phyloP scores from a whole-genome alignment of 2,329 filamentous ascomycete species.

The Sclerotinia trifoliorum region DNA sequence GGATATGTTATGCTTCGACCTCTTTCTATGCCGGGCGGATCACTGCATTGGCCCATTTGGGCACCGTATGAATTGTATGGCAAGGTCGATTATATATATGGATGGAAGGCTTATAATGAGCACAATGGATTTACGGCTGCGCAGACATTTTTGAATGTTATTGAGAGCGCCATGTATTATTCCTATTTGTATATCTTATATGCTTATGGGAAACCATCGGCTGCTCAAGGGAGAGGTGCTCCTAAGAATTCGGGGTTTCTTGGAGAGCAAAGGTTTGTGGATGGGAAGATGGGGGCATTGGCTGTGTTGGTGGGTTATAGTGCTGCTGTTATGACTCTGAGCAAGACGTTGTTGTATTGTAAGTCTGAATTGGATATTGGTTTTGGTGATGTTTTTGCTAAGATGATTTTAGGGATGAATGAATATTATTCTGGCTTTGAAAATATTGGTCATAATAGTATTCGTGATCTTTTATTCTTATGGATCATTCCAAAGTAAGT shows the following conservation, averaged over 20 bases:
- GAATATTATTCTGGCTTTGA: slow-evolving; percentile 60
- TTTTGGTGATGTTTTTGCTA: slow-evolving; percentile 4
- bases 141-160: slow-evolving; percentile 57
- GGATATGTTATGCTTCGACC: slow-evolving; percentile 65
- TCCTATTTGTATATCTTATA: slow-evolving; percentile 58
- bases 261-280: slow-evolving; percentile 50
- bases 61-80: slow-evolving; percentile 66
- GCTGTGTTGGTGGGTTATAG: slow-evolving; percentile 59
- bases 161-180: slow-evolving; percentile 59
- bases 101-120: slow-evolving; percentile 59
- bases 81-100: slow-evolving; percentile 64
- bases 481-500: slow-evolving; percentile 68
- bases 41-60: slow-evolving; percentile 61
- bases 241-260: slow-evolving; percentile 45
- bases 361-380: slow-evolving; percentile 37
- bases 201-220: slow-evolving; percentile 41
- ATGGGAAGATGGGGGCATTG: slow-evolving; percentile 51
- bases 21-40: slow-evolving; percentile 64
- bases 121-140: slow-evolving; percentile 64
- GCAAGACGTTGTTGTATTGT: slow-evolving; percentile 69
- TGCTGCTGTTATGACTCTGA: slow-evolving; percentile 61
- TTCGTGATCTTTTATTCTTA: slow-evolving; percentile 51
- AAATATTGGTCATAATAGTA: slow-evolving; percentile 62
- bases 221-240: slow-evolving; percentile 35
- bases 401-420: slow-evolving; percentile 50